Percentiles rank a stretch among this genome's conserved stretches.
Conservation (phyloP, 2,329 filamentous ascomycete species). For the Fusarium sp. region DNA sequence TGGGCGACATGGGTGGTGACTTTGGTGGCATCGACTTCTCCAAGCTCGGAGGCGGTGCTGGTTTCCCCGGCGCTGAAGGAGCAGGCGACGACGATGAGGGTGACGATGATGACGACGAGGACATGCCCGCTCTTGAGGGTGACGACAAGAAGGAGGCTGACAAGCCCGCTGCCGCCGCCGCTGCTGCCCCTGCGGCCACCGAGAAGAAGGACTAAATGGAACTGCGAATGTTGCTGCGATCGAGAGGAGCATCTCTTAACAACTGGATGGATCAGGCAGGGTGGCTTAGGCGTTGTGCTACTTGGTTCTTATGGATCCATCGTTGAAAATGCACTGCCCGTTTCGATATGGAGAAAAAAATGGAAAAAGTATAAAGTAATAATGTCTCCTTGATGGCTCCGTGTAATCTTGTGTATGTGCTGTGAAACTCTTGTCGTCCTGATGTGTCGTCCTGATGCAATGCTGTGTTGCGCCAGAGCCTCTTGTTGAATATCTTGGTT, state of each 20-base stretch:
- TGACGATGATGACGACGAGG: conserved; percentile 76
- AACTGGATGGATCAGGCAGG: conserved; percentile 37
- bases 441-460: not conserved
- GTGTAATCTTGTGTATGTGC: conserved; percentile 1
- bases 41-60: conserved; percentile 76
- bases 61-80: conserved; percentile 66
- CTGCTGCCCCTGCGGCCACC: conserved; percentile 50
- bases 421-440: conserved; percentile 1
- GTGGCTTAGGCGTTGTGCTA: conserved; percentile 42
- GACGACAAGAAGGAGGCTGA: conserved; percentile 61
- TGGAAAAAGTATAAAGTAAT: conserved; percentile 36
- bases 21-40: conserved; percentile 94
- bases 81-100: conserved; percentile 62
- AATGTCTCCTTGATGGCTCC: not conserved
- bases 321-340: conserved; percentile 31
- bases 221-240: conserved; percentile 26
- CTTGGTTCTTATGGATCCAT: conserved; percentile 37
- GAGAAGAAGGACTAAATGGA: conserved; percentile 54
- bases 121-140: conserved; percentile 86
- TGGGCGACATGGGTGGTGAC: conserved; percentile 69
- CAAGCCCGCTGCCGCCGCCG: conserved; percentile 41
- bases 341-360: conserved; percentile 42
- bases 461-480: not conserved
- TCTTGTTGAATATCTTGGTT: not conserved
- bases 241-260: conserved; percentile 37